A percentile compares a stretch with the other conserved stretches of the same genome.
These are phyloP conservation scores for Ceratocystis eucalypticola DNA, from an alignment of 2,329 filamentous ascomycete genomes.

Conservation along the genomic window DNA sequence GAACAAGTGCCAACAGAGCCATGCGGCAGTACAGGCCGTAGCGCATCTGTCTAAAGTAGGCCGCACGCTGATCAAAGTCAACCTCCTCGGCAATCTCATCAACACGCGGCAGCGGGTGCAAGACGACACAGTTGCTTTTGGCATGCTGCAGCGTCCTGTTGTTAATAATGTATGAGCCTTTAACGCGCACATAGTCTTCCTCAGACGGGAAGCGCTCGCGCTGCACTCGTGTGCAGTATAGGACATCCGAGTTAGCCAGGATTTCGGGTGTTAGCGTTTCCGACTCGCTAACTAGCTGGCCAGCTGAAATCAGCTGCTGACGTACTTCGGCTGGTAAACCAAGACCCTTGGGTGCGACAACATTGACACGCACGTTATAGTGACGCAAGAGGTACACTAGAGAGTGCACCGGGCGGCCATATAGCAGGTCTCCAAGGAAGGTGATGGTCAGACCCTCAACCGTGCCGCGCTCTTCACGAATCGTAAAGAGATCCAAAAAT, in stretches of 20 bases:
- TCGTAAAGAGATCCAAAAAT: constrained; percentile 95
- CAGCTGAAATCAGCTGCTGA: constrained; percentile 55
- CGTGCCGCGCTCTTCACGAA: constrained; percentile 90
- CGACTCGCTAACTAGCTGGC: constrained; percentile 64
- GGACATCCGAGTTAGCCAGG: constrained; percentile 70
- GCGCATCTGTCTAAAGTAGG: constrained; percentile 99
- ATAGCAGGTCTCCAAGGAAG: constrained; percentile 83
- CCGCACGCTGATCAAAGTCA: constrained; percentile 90
- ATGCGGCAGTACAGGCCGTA: constrained; percentile 97
- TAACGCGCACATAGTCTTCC: constrained; percentile 71
- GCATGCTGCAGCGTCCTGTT: constrained; percentile 81
- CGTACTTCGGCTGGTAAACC: constrained; percentile 63
- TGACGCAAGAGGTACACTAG: constrained; percentile 85
- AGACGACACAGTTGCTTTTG: constrained; percentile 83
- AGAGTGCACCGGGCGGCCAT: constrained; percentile 90
- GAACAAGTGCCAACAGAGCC: constrained; percentile 87
- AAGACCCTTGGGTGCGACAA: constrained; percentile 71
- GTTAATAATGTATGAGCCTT: constrained; percentile 79
- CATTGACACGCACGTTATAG: constrained; percentile 88
- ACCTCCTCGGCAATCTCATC: constrained; percentile 90
- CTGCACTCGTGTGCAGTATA: constrained; percentile 95
- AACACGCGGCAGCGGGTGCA: constrained; percentile 92
- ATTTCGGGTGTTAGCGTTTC: constrained; percentile 76
- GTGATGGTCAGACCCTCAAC: constrained; percentile 93
- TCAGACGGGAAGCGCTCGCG: constrained; percentile 84